These are phyloP conservation scores for Cyclostephanos invisitatus DNA, from an alignment of 108 stramenopile species.

Conservation along the genomic window DNA sequence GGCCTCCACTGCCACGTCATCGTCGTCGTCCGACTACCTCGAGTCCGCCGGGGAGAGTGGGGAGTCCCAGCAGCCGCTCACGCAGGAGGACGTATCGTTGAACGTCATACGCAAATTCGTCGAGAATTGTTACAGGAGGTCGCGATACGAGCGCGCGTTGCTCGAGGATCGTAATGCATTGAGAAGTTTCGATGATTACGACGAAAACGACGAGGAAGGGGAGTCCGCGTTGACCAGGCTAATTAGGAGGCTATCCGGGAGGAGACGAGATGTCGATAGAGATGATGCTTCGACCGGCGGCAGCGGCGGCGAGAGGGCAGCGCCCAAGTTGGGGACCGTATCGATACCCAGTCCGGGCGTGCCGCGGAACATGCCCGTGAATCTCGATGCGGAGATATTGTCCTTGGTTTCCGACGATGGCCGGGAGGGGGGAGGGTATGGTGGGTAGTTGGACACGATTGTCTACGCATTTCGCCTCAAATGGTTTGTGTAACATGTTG, in stretches of 20 bases:
- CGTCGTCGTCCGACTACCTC: too few relatives aligned
- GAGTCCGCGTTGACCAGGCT: constrained; percentile 3
- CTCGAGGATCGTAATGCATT: constrained; percentile 39
- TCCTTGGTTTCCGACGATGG: constrained; percentile 12
- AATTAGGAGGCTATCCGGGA: constrained; percentile 9
- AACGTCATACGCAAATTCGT: constrained; percentile 41
- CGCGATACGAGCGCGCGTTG: constrained; percentile 41
- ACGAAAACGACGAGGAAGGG: not conserved
- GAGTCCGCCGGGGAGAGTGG: too few relatives aligned
- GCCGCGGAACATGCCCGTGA: constrained; percentile 27
- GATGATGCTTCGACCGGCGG: not conserved
- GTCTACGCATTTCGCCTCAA: not conserved
- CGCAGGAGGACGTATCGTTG: constrained; percentile 47
- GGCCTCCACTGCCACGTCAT: not conserved
- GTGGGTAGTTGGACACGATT: not conserved
- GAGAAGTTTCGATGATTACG: not conserved
- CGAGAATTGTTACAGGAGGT: constrained; percentile 44
- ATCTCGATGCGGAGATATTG: constrained; percentile 38
- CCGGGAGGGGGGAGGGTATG: not conserved
- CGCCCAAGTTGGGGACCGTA: constrained; percentile 32
- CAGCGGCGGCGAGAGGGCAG: not conserved
- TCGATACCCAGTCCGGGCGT: constrained; percentile 38
- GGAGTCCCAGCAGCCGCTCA: constrained; percentile 7
- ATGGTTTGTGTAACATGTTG: not conserved
- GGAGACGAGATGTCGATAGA: not conserved